Evolutionary conservation across 208 protist genomes (phyloP).

Genomic region (Acanthamoeba castellanii): DNA sequence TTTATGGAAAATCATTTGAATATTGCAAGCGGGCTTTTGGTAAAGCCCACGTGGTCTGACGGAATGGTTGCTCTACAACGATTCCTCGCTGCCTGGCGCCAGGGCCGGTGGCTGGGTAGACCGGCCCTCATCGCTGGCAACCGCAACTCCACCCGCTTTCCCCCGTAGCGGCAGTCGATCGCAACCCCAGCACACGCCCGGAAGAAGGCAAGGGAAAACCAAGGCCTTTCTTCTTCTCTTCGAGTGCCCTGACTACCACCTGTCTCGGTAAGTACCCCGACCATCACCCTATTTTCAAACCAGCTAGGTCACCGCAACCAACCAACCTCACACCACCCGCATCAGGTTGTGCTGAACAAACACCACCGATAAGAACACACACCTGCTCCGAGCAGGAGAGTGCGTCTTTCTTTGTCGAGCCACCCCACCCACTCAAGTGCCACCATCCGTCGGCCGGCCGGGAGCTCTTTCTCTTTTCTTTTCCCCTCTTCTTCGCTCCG

Average conservation of each 20-base stretch:
- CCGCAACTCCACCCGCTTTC: neutral
- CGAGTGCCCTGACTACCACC: neutral
- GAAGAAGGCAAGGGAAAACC: no score
- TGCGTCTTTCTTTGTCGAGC: no score
- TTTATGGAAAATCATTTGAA: neutral
- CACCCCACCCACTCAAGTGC: neutral
- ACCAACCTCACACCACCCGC: no score
- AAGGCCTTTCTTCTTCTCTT: no score
- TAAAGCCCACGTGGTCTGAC: neutral
- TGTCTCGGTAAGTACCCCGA: neutral
- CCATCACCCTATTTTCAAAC: neutral
- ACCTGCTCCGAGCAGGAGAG: neutral
- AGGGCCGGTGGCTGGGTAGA: neutral
- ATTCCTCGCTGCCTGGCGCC: neutral
- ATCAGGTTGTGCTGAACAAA: no score
- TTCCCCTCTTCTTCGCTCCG: no score
- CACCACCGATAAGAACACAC: no score
- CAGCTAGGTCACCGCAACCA: neutral
- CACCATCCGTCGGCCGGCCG: no score
- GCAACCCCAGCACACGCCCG: no score
- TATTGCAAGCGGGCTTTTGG: neutral
- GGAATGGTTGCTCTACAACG: slow-evolving; percentile 42
- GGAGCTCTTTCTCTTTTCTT: no score
- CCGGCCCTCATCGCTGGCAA: neutral
- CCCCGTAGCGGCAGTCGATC: no score